Evolutionary conservation across 768 basidiomycete genomes (phyloP), one percentile per base, ranked within the genome.

Genomic region (Podaxis sp.): DNA sequence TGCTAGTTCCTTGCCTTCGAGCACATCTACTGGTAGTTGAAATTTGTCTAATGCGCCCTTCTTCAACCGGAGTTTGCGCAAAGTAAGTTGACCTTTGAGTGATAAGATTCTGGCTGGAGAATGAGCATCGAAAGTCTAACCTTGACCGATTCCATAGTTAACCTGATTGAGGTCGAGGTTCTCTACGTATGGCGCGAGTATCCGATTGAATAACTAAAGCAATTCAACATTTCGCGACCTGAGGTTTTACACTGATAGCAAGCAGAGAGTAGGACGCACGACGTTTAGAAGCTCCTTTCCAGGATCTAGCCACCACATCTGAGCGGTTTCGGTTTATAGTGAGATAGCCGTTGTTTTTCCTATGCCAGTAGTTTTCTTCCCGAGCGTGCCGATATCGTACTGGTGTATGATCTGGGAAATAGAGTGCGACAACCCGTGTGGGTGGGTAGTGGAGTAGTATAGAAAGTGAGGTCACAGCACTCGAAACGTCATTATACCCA

Each of bases 41-140:
- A 98, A 97, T 72, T 96, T 94, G 74, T 98, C 97, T 52, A 99
- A 78, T 0, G 91, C 94, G 47, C 91, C 90, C 74, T 88, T 94
- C 78, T 96, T 98, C 65, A 99, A 81, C 56, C 88, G 88, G 52
- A 99, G 74, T 66, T 91, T 89, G 28, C 85, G 82, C 55, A 97
- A 79, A 5, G 87, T 90, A 53, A 93, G 72, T 73, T 90, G 87
- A 44, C 91, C 90, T 93, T 48, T 54, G 18, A 38, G 35, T 48
- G 35, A 1, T 50, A 50, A 52, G 62, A 65, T 40, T 25, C 48
- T 32, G 57, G 36, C 7, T 38, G n/a, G 21, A 32, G 3, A 37
- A 47, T 16, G 25, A 11, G 44, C 21, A 36, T 23, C 14, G 40
- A 13, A 52, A 72, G 62, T n/a, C 52, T 38, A 70, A 84, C 93